These are phyloP conservation scores for Hura crepitans DNA, from an alignment of 441 rosid species.

Conservation along the genomic window DNA sequence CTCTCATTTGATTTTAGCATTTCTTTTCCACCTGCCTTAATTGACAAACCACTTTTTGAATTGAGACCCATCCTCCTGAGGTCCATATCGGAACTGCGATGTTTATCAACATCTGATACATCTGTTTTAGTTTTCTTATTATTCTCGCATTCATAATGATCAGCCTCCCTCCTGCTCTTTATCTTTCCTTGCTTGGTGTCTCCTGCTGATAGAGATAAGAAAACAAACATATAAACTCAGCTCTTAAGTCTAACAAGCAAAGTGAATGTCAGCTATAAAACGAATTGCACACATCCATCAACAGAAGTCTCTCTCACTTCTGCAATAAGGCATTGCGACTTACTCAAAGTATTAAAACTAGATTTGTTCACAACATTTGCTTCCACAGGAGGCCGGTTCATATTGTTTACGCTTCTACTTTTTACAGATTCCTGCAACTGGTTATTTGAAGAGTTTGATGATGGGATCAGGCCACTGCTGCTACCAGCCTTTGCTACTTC, in stretches of 20 bases:
- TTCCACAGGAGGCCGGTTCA: conserved; percentile 32
- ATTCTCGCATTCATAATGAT: conserved; percentile 31
- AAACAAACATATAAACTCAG: conserved; percentile 13
- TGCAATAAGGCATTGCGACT: conserved; percentile 21
- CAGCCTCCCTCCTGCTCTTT: conserved; percentile 45
- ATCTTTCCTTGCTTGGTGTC: conserved; percentile 33
- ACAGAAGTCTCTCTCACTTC: conserved; percentile 24
- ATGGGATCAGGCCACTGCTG: conserved; percentile 27
- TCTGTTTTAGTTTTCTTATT: conserved; percentile 40
- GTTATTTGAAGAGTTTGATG: conserved; percentile 32
- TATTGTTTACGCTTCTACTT: conserved; percentile 40
- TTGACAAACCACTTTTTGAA: conserved; percentile 25
- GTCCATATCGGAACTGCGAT: conserved; percentile 22
- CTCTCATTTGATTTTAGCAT: conserved; percentile 23
- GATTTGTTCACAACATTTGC: conserved; percentile 28
- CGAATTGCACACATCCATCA: conserved; percentile 31
- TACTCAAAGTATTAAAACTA: conserved; percentile 19
- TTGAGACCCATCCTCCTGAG: conserved; percentile 21
- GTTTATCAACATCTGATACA: conserved; percentile 23
- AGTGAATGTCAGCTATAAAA: conserved; percentile 14
- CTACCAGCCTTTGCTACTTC: conserved; percentile 31
- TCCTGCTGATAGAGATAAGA: conserved; percentile 34
- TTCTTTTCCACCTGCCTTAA: conserved; percentile 29
- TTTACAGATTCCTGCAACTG: conserved; percentile 34
- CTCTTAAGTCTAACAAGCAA: conserved; percentile 6